Conservation (phyloP, 2,329 filamentous ascomycete genomes). For the Fusarium sp. region DNA sequence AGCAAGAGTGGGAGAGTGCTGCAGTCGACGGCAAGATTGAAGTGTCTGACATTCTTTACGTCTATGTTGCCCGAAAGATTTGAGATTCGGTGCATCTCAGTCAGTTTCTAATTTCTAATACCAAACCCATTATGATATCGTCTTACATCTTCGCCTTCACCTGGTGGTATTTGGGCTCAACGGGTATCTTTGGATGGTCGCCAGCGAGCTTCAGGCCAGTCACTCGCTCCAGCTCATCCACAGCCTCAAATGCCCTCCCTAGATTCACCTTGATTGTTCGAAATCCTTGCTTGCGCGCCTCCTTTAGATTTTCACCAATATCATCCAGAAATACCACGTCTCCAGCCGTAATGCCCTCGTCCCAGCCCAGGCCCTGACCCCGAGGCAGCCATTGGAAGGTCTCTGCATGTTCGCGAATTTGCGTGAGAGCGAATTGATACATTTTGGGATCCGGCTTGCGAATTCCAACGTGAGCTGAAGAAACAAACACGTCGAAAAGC, state of each 20-base stretch:
- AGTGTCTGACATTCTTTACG: constrained; percentile 45
- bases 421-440: constrained; percentile 78
- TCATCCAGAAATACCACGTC: constrained; percentile 93
- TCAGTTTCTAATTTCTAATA: too few species aligned
- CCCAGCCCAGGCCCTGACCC: constrained; percentile 58
- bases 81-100: neutral
- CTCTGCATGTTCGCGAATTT: constrained; percentile 72
- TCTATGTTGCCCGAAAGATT: constrained; percentile 45
- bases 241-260: constrained; percentile 82
- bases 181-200: constrained; percentile 62
- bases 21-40: constrained; percentile 47
- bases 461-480: constrained; percentile 86
- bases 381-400: constrained; percentile 58
- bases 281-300: constrained; percentile 79
- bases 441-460: constrained; percentile 88
- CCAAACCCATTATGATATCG: neutral
- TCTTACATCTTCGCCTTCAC: constrained; percentile 57
- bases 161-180: constrained; percentile 52
- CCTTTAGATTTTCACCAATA: constrained; percentile 93
- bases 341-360: constrained; percentile 63
- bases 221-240: constrained; percentile 80
- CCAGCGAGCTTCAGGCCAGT: constrained; percentile 76
- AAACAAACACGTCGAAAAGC: constrained; percentile 89
- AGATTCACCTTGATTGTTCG: constrained; percentile 86
- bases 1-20: constrained; percentile 46